These are phyloP conservation scores for Fonsecaea erecta DNA, from an alignment of 2,329 filamentous ascomycete genomes.

Conservation along the genomic window DNA sequence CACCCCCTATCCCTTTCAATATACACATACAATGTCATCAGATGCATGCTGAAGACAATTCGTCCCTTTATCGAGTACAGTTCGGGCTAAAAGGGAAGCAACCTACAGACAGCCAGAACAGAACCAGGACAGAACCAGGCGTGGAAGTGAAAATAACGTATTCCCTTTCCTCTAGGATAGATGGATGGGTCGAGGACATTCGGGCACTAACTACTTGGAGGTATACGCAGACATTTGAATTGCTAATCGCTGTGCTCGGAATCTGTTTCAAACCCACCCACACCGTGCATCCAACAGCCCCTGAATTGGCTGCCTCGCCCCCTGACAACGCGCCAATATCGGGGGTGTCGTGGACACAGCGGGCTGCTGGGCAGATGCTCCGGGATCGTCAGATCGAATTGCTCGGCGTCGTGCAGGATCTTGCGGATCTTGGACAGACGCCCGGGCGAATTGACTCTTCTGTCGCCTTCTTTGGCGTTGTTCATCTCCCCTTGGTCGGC, in stretches of 20 bases:
- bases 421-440: conserved; percentile 10
- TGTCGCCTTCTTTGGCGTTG: conserved; percentile 23
- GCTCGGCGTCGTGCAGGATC: conserved; percentile 7
- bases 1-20: not conserved
- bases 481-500: conserved; percentile 14
- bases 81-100: no score
- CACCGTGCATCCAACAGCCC: conserved; percentile 39
- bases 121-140: not conserved
- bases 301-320: conserved; percentile 34
- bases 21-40: not conserved
- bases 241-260: not conserved
- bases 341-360: conserved; percentile 37
- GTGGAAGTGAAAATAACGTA: not conserved
- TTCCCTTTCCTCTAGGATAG: not conserved
- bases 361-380: conserved; percentile 39
- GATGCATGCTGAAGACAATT: not conserved
- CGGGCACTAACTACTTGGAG: not conserved
- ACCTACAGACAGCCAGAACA: not conserved
- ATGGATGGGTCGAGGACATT: not conserved
- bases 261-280: conserved; percentile 27
- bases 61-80: no score
- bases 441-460: conserved; percentile 22
- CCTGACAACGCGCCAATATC: conserved; percentile 37
- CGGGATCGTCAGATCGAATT: conserved; percentile 35
- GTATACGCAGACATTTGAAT: not conserved